These are phyloP conservation scores for Cercospora sp. DNA, from an alignment of 2,329 filamentous ascomycete species.

Conservation along the genomic window DNA sequence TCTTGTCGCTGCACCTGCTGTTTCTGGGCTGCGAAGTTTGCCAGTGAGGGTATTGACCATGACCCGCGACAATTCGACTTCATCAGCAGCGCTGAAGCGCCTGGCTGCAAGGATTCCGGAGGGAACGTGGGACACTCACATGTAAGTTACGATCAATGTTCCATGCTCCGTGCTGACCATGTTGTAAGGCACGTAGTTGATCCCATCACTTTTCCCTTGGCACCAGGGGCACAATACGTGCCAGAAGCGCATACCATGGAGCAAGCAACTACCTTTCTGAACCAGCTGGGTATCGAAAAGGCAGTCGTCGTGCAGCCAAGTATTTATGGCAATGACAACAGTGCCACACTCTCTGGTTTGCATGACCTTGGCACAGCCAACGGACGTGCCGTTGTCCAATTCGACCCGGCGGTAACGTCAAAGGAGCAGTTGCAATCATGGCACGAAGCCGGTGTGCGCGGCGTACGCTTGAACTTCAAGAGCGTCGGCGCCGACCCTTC, in stretches of 20 bases:
- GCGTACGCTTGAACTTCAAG: constrained; percentile 60
- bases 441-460: constrained; percentile 60
- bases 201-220: constrained; percentile 52
- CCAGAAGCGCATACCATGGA: constrained; percentile 53
- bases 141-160: constrained; percentile 39
- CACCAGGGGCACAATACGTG: constrained; percentile 52
- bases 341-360: constrained; percentile 58
- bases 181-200: constrained; percentile 54
- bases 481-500: constrained; percentile 49
- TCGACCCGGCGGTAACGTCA: constrained; percentile 51
- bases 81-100: not conserved
- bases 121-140: constrained; percentile 62
- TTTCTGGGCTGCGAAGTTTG: not conserved
- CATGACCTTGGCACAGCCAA: constrained; percentile 49
- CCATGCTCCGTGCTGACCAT: not conserved
- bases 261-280: constrained; percentile 55
- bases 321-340: constrained; percentile 62
- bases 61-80: not conserved
- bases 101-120: constrained; percentile 41
- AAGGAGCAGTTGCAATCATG: constrained; percentile 50
- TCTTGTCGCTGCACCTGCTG: not conserved
- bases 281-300: constrained; percentile 53
- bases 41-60: not conserved
- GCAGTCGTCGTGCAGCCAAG: constrained; percentile 61
- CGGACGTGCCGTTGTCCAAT: constrained; percentile 57